Base-by-base conservation (phyloP, 805 yeast genomes). In the Metschnikowia drakensbergensis region DNA sequence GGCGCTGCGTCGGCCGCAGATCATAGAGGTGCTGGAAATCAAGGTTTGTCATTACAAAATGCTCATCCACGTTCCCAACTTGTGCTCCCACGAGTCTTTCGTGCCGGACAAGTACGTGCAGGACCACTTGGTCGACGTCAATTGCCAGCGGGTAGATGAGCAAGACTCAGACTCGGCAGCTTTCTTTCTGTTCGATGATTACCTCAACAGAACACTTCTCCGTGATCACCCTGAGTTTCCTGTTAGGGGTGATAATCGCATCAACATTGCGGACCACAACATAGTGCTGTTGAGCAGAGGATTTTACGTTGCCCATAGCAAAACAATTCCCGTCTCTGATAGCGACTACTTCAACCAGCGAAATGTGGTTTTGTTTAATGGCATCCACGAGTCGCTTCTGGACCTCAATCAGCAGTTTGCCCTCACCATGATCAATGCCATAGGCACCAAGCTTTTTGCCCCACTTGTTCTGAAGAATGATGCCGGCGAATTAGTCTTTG, bases 11-110 rank as follows among this genome's bases (percentile, higher is more conserved):
- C 25, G n/a, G 9, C 47, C 62, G 1, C 52, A 49, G 30, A 62
- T 71, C n/a, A 47, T 66, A 7, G 74, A 75, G 58, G 71, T 81
- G 3, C 65, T 65, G 42, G 90, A 84, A 61, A 64, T 72, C 30
- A 73, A 71, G 47, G 79, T 84, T 0, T 84, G 90, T 60, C 75
- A 75, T 39, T 84, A 84, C 58, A 71, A 71, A 53, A 71, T 81
- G 63, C 67, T 68, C 27, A 64, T 84, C 3, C 72, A 71, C 41
- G 71, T 82, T 0, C 82, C 83, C 0, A 59, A 64, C 6, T 64
- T 84, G 25, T 84, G 89, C 54, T 49, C 49, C 46, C 39, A 60
- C 58, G 60, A 68, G 55, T 72, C 69, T 41, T 69, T 72, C 45
- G 44, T 49, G 35, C 67, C 69, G 4, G 37, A 47, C 46, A 58